phyloP scores from a whole-genome alignment of 257 asterid genomes.

The Nicotiana sylvestris region DNA sequence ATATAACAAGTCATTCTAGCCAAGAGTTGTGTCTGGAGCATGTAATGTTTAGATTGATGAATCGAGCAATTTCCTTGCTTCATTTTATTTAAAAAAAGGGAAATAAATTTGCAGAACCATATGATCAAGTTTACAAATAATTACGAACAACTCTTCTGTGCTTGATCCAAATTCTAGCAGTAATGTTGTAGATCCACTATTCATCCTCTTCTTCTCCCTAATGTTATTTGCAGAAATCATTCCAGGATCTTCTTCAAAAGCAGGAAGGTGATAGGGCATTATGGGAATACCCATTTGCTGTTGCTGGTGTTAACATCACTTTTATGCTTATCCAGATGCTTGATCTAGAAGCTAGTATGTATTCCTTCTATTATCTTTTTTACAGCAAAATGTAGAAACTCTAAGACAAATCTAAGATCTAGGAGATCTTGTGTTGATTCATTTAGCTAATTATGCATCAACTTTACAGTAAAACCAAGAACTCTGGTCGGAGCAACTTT shows the following conservation, averaged over 20 bases:
- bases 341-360: conserved; percentile 73
- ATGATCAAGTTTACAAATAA: background rate
- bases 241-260: conserved; percentile 64
- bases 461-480: conserved; percentile 65
- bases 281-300: conserved; percentile 97
- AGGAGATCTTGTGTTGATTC: conserved; percentile 12
- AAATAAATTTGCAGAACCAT: background rate
- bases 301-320: conserved; percentile 79
- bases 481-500: conserved; percentile 55
- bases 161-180: background rate
- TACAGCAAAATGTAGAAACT: background rate
- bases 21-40: background rate
- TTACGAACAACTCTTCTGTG: background rate
- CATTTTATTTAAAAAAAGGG: background rate
- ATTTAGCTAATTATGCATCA: conserved; percentile 22
- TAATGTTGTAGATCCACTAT: background rate
- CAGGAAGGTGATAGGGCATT: conserved; percentile 68
- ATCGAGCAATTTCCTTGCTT: background rate
- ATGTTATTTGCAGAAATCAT: conserved; percentile 44
- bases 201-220: background rate
- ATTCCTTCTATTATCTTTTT: background rate
- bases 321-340: conserved; percentile 90
- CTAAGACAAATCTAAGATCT: conserved; percentile 4
- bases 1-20: background rate
- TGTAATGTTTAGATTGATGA: background rate